A percentile compares a stretch with the other conserved stretches of the same genome.
These are phyloP conservation scores for Acanthamoeba lenticulata DNA, from an alignment of 208 protist species.

Conservation along the genomic window DNA sequence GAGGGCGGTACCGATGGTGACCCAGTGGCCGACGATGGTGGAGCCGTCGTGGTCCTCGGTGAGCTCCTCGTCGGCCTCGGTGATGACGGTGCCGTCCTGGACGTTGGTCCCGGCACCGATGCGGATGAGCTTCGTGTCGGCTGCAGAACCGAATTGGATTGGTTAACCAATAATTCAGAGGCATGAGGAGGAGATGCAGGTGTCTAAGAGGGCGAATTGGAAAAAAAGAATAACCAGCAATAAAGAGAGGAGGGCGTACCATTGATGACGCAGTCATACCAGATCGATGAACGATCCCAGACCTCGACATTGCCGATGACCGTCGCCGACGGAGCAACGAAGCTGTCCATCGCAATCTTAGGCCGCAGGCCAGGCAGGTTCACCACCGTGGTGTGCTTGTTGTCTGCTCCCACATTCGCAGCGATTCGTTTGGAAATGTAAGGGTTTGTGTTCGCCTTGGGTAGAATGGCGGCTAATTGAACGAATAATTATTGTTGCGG, in stretches of 20 bases:
- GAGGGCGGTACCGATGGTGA: neutral
- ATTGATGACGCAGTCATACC: constrained; percentile 6
- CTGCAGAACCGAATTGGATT: neutral
- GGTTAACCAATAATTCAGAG: neutral
- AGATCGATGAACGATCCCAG: neutral
- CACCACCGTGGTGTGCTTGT: neutral
- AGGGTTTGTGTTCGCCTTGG: no score
- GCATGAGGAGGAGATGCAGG: neutral
- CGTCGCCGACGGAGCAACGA: neutral
- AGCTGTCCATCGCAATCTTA: neutral
- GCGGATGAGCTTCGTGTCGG: neutral
- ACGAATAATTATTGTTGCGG: no score
- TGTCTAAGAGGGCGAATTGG: no score
- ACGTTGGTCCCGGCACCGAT: neutral
- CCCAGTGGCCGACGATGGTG: neutral
- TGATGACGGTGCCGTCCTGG: neutral
- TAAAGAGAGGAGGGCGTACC: neutral
- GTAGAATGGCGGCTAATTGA: no score
- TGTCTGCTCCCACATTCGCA: no score
- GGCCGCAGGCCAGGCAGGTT: neutral
- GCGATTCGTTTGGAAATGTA: no score
- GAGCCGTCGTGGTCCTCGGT: neutral
- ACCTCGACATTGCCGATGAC: neutral
- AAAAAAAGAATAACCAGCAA: neutral
- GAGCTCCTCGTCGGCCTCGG: neutral